Conservation (phyloP, 2,329 filamentous ascomycete species). For the Sclerotinia sclerotiorum region DNA sequence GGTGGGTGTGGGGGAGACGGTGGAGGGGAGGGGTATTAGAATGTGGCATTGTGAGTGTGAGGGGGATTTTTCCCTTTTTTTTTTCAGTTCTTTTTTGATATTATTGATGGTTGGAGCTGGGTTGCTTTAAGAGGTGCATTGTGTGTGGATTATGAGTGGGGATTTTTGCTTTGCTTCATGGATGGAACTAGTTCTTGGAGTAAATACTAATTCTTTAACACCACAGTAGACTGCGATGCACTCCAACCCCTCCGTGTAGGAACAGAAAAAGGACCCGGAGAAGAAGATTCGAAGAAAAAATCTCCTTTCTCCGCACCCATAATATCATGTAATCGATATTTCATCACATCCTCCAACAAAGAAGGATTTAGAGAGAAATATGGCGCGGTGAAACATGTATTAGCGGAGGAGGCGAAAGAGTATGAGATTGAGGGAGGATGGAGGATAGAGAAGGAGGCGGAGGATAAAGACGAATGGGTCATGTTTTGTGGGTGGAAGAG, state of each 20-base stretch:
- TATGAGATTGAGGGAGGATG: constrained; percentile 27
- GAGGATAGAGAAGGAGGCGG: constrained; percentile 30
- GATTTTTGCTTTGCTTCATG: background rate
- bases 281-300: constrained; percentile 8
- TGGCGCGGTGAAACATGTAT: constrained; percentile 14
- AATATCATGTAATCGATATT: constrained; percentile 27
- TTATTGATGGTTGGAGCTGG: background rate
- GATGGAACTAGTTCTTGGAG: no score
- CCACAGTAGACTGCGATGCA: background rate
- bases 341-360: constrained; percentile 24
- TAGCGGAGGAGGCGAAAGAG: constrained; percentile 26
- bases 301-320: constrained; percentile 24
- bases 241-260: background rate
- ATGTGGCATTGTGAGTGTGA: constrained; percentile 47
- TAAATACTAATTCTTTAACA: background rate
- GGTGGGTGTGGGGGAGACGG: constrained; percentile 35
- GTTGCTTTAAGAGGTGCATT: no score
- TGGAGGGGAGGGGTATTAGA: constrained; percentile 34
- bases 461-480: constrained; percentile 30
- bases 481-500: constrained; percentile 29
- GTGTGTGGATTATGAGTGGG: background rate
- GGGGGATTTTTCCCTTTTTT: constrained; percentile 9
- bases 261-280: background rate
- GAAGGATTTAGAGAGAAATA: constrained; percentile 24
- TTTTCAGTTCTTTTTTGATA: no score